phyloP scores from a whole-genome alignment of 139 green algal species.

The Tetraselmis chui region DNA sequence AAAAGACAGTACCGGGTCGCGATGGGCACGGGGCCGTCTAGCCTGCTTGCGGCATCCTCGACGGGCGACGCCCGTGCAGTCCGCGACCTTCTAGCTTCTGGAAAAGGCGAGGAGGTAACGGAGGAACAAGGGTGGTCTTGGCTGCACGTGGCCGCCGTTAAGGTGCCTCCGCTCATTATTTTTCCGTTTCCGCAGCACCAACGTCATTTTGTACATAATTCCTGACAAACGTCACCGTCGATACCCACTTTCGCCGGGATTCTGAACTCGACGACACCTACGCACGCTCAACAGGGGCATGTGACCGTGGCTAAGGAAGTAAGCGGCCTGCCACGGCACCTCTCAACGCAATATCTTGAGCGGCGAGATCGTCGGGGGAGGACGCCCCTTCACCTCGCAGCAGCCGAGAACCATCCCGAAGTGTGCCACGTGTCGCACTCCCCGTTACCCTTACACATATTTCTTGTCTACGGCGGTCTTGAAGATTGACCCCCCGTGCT shows the following conservation, averaged over 20 bases:
- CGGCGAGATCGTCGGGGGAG: background rate
- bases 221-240: too few species aligned
- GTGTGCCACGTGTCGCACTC: too few species aligned
- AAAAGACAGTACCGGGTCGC: too few species aligned
- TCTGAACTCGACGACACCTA: too few species aligned
- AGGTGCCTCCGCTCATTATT: too few species aligned
- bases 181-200: too few species aligned
- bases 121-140: background rate
- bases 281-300: background rate
- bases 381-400: background rate
- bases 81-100: background rate
- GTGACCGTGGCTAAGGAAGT: background rate
- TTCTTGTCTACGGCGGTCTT: too few species aligned
- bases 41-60: background rate
- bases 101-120: background rate
- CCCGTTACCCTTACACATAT: too few species aligned
- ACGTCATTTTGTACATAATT: too few species aligned
- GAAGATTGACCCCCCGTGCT: too few species aligned
- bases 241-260: too few species aligned
- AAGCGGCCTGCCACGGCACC: background rate
- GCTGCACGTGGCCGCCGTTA: background rate
- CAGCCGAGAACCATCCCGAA: background rate
- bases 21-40: background rate
- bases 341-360: background rate
- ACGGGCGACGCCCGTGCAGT: background rate